Evolutionary conservation across 2,329 filamentous ascomycete species (phyloP).

Genomic region (Calonectria hongkongensis): DNA sequence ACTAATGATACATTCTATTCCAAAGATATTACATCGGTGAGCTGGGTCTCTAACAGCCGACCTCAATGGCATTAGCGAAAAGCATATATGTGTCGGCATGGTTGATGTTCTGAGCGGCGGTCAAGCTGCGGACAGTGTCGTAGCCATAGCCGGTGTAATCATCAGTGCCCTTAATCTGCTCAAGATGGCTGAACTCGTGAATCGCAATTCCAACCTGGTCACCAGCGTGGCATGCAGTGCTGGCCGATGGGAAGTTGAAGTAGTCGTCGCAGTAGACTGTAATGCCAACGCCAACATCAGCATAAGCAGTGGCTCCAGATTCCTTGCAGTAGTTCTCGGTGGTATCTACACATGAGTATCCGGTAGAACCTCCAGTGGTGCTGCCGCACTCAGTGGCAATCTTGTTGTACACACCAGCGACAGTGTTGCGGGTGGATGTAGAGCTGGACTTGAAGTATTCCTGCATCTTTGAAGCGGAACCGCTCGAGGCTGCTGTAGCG

Average conservation of each 20-base stretch:
- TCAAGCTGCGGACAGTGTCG: slow-evolving; percentile 68
- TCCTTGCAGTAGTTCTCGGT: slow-evolving; percentile 67
- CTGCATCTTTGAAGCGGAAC: slow-evolving; percentile 64
- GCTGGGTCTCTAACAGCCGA: slow-evolving; percentile 9
- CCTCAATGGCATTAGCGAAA: slow-evolving; percentile 62
- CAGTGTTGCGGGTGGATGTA: slow-evolving; percentile 1
- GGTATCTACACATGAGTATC: slow-evolving; percentile 74
- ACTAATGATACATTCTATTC: neutral
- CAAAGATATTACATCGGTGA: neutral
- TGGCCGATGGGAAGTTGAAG: slow-evolving; percentile 72
- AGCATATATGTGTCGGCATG: slow-evolving; percentile 77
- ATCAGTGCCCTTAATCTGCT: slow-evolving; percentile 72
- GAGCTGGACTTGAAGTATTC: slow-evolving; percentile 76
- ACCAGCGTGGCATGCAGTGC: slow-evolving; percentile 74
- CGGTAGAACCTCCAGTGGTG: slow-evolving; percentile 51
- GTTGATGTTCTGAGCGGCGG: slow-evolving; percentile 68
- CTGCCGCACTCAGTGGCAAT: slow-evolving; percentile 67
- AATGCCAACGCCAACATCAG: slow-evolving; percentile 69
- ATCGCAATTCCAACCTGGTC: slow-evolving; percentile 79
- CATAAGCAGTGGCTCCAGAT: slow-evolving; percentile 73
- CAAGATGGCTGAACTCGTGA: slow-evolving; percentile 78
- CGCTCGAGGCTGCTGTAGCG: slow-evolving; percentile 69
- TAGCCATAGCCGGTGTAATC: slow-evolving; percentile 75
- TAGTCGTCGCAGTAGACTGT: slow-evolving; percentile 78
- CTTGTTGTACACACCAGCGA: slow-evolving; percentile 62